Evolutionary conservation across 176 grass and related monocot species (phyloP).

Genomic region (Cenchrus fungigraminus): DNA sequence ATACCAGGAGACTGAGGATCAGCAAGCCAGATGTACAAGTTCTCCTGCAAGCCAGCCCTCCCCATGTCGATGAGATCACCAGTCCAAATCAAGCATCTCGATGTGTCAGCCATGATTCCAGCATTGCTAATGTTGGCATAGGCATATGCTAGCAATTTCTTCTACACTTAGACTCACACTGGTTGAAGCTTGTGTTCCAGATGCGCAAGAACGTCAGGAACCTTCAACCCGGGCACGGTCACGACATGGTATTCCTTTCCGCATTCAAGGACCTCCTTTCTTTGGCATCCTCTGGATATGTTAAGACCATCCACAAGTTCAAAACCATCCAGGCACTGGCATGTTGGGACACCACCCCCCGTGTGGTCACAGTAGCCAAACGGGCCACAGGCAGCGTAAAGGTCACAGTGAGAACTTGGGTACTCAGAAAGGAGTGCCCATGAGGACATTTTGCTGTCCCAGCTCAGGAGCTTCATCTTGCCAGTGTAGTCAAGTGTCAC

Average conservation of each 20-base stretch:
- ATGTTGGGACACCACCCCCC: constrained; percentile 6
- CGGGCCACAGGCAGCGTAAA: constrained; percentile 37
- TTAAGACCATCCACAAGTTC: background rate
- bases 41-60: background rate
- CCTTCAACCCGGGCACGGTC: background rate
- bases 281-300: constrained; percentile 7
- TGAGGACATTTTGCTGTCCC: background rate
- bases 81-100: constrained; percentile 54
- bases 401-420: constrained; percentile 9
- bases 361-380: constrained; percentile 44
- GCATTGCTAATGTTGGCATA: background rate
- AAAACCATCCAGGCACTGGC: constrained; percentile 50
- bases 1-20: background rate
- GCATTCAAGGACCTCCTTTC: background rate
- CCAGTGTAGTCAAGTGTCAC: constrained; percentile 32
- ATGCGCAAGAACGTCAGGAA: background rate
- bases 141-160: constrained; percentile 54
- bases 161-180: constrained; percentile 41
- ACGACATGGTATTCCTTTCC: background rate
- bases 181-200: constrained; percentile 34
- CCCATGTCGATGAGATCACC: constrained; percentile 45
- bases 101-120: background rate
- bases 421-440: background rate
- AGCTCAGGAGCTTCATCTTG: background rate
- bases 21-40: background rate